Evolutionary conservation across 495 filamentous ascomycete genomes (phyloP), one percentile per base, ranked within the genome.

Genomic region (Penicillium samsonianum): DNA sequence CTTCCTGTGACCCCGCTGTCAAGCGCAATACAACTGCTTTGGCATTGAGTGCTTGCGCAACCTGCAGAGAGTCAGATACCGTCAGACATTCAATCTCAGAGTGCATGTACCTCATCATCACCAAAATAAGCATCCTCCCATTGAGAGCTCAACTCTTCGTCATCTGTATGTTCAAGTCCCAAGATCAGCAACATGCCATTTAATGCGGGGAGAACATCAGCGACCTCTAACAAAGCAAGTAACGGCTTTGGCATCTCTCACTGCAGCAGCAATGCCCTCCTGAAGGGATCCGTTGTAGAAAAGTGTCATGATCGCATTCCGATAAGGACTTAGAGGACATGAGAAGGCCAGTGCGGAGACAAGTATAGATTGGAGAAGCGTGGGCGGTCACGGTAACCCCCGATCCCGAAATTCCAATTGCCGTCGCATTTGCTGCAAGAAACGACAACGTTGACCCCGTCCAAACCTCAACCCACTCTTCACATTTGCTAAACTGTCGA

Each of bases 231-330:
- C 80, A 72, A 92, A 90, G 67, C 89, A 91, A 44, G 81, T 80
- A 5, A 92, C 84, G 12, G 81, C 71, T 61, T 87, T 87, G 25
- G 69, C 65, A 65, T 90, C 75, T 48, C 82, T 81, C 11, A 97
- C 73, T 19, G 94, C 91, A 22, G 81, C 70, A 7, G 80, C 75
- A 63, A 98, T 93, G 46, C 90, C 93, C 50, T 85, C 84, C 63
- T 93, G 86, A 7, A 96, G 73, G 57, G 81, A 83, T 20, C 92
- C 93, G 48, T 86, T 54, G 65, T 87, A 94, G 73, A 97, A 98
- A 80, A 93, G 88, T 5, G 57, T 62, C 61, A 65, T 65, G 26
- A 57, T 63, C 37, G 58, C 56, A 65, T 61, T 17, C 31, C 49
- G 35, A 17, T 55, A 40, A 16, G 17, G 26, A 44, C 19, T 16